Evolutionary conservation across 139 green algal species (phyloP).

Genomic region (Dunaliella primolecta): DNA sequence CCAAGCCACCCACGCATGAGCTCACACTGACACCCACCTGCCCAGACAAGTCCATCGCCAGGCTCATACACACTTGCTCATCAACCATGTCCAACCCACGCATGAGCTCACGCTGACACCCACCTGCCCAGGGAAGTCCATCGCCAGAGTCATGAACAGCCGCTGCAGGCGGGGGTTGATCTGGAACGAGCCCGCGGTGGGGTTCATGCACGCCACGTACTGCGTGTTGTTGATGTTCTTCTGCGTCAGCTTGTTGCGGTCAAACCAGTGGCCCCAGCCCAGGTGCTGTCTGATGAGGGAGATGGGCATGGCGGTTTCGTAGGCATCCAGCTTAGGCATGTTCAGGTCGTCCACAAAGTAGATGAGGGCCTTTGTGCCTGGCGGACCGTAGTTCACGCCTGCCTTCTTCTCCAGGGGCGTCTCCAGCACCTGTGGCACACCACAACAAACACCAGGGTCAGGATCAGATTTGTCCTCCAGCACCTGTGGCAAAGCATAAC

Average conservation of each 20-base stretch:
- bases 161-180: constrained; percentile 89
- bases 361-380: constrained; percentile 80
- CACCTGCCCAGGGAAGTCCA: constrained; percentile 77
- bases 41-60: no score
- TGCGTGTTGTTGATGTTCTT: constrained; percentile 91
- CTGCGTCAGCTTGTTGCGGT: constrained; percentile 82
- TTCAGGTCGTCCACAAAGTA: constrained; percentile 93
- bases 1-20: not conserved
- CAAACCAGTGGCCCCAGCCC: constrained; percentile 89
- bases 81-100: no score
- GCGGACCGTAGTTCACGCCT: constrained; percentile 81
- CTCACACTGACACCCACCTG: no score
- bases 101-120: not conserved
- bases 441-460: not conserved
- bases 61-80: no score
- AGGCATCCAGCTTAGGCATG: constrained; percentile 86
- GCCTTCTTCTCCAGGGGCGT: constrained; percentile 88
- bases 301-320: constrained; percentile 91
- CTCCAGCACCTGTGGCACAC: constrained; percentile 72
- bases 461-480: no score
- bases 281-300: constrained; percentile 88
- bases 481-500: no score
- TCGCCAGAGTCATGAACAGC: constrained; percentile 88
- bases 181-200: constrained; percentile 82
- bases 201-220: constrained; percentile 90